phyloP scores from a whole-genome alignment of 495 filamentous ascomycete genomes.

The Aspergillus olivimuriae region DNA sequence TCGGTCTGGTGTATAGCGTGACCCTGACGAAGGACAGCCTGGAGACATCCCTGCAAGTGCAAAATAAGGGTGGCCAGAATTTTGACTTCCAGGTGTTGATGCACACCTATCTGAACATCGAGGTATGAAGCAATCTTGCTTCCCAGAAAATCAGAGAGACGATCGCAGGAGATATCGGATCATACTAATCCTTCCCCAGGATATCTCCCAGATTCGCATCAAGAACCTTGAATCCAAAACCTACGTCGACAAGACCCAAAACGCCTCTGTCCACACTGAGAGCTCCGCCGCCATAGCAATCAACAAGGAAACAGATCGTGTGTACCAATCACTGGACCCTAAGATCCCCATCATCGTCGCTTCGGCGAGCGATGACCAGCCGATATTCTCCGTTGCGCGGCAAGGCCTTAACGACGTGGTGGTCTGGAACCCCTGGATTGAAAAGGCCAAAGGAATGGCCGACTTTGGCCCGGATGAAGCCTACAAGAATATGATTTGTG shows the following conservation, averaged over 20 bases:
- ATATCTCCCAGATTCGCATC: constrained; percentile 64
- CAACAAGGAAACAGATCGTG: constrained; percentile 73
- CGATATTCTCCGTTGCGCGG: constrained; percentile 64
- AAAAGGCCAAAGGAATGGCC: constrained; percentile 70
- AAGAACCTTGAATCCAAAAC: constrained; percentile 63
- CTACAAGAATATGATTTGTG: constrained; percentile 86
- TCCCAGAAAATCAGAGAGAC: not conserved
- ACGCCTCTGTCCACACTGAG: constrained; percentile 52
- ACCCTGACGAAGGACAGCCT: constrained; percentile 68
- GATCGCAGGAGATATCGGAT: not conserved
- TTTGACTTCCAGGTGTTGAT: constrained; percentile 89
- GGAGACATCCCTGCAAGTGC: constrained; percentile 77
- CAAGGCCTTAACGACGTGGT: constrained; percentile 82
- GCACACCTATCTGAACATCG: constrained; percentile 81
- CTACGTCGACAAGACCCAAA: constrained; percentile 78
- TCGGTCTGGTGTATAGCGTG: constrained; percentile 88
- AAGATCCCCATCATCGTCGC: constrained; percentile 39
- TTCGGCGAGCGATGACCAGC: constrained; percentile 53
- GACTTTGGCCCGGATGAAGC: constrained; percentile 89
- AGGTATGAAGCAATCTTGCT: too few relatives aligned
- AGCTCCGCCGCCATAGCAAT: constrained; percentile 48
- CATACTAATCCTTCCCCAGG: constrained; percentile 36
- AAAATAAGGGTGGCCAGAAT: constrained; percentile 67
- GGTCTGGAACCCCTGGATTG: constrained; percentile 96
- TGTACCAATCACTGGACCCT: constrained; percentile 63